A percentile compares a stretch with the other conserved stretches of the same genome.
These are phyloP conservation scores for Strobilomyces confusus DNA, from an alignment of 768 basidiomycete species.

Conservation along the genomic window DNA sequence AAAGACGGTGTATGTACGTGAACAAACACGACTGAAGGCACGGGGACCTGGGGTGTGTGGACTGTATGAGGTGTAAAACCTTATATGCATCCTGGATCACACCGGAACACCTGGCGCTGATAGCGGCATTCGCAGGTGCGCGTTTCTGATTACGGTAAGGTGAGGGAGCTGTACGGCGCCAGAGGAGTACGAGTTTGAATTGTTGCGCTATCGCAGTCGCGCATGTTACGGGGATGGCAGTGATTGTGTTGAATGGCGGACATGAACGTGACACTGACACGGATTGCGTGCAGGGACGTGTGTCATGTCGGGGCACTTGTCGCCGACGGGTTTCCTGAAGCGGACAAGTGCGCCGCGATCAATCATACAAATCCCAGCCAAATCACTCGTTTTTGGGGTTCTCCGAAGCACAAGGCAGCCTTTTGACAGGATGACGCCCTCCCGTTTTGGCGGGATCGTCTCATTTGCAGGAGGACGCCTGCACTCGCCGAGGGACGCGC, in stretches of 20 bases:
- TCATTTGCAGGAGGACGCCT: conserved; percentile 4
- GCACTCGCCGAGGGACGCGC: background rate
- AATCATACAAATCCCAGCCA: conserved; percentile 19
- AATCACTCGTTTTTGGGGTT: conserved; percentile 25
- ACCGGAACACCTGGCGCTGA: conserved; percentile 22
- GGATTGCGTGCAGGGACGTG: conserved; percentile 16
- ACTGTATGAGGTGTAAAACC: conserved; percentile 33
- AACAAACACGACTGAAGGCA: conserved; percentile 30
- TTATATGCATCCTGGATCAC: conserved; percentile 31
- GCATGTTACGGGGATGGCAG: conserved; percentile 13
- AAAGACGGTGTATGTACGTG: conserved; percentile 32
- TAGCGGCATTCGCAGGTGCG: conserved; percentile 34
- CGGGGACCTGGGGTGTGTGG: conserved; percentile 33
- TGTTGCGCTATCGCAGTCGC: conserved; percentile 17
- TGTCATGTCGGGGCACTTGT: conserved; percentile 24
- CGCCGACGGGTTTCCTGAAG: conserved; percentile 26
- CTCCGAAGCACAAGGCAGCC: conserved; percentile 18
- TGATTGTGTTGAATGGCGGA: conserved; percentile 10
- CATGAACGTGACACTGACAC: conserved; percentile 28
- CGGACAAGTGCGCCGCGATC: conserved; percentile 25
- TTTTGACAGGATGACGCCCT: conserved; percentile 16
- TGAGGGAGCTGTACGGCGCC: conserved; percentile 29
- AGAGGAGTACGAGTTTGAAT: conserved; percentile 15
- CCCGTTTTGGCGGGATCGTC: conserved; percentile 28
- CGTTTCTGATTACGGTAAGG: conserved; percentile 32